Percentiles rank a stretch among this genome's conserved stretches.
Conservation (phyloP, 2,329 filamentous ascomycete species). For the Hymenoscyphus fructigenus region DNA sequence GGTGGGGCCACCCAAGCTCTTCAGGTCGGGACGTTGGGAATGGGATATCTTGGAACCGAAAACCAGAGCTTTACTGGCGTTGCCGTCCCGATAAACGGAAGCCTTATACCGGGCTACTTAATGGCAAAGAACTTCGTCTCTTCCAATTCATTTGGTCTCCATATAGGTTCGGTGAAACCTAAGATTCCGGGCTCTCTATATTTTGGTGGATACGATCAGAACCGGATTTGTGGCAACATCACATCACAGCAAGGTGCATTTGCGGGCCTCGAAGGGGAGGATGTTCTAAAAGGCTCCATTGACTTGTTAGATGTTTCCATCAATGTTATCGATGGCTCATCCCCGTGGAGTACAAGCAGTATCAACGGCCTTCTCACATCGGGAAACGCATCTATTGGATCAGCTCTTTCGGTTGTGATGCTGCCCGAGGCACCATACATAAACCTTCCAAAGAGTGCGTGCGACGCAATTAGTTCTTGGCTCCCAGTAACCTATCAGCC, state of each 20-base stretch:
- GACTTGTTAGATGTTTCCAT: slow-evolving; percentile 24
- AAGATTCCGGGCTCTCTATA: slow-evolving; percentile 18
- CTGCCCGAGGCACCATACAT: slow-evolving; percentile 34
- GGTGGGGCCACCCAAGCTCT: slow-evolving; percentile 11
- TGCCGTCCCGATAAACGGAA: slow-evolving; percentile 7
- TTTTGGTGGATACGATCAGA: slow-evolving; percentile 25
- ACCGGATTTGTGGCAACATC: slow-evolving; percentile 18
- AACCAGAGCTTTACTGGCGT: slow-evolving; percentile 16
- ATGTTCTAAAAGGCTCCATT: slow-evolving; percentile 5
- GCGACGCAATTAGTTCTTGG: slow-evolving; percentile 33
- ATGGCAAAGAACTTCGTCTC: slow-evolving; percentile 4
- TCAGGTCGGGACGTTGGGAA: slow-evolving; percentile 17
- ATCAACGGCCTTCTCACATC: slow-evolving; percentile 12
- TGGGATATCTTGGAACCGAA: slow-evolving; percentile 14
- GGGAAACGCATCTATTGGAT: slow-evolving; percentile 18
- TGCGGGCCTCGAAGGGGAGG: not conserved
- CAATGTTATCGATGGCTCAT: slow-evolving; percentile 15
- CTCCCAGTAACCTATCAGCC: slow-evolving; percentile 36
- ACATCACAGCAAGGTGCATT: slow-evolving; percentile 14
- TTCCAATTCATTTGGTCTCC: slow-evolving; percentile 24
- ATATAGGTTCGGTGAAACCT: slow-evolving; percentile 22
- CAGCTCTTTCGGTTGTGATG: slow-evolving; percentile 13
- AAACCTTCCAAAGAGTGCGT: slow-evolving; percentile 35
- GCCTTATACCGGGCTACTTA: slow-evolving; percentile 15
- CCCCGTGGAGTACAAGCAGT: slow-evolving; percentile 15